These are phyloP conservation scores for Aquanectria penicillioides DNA, from an alignment of 2,329 filamentous ascomycete species.

Conservation along the genomic window DNA sequence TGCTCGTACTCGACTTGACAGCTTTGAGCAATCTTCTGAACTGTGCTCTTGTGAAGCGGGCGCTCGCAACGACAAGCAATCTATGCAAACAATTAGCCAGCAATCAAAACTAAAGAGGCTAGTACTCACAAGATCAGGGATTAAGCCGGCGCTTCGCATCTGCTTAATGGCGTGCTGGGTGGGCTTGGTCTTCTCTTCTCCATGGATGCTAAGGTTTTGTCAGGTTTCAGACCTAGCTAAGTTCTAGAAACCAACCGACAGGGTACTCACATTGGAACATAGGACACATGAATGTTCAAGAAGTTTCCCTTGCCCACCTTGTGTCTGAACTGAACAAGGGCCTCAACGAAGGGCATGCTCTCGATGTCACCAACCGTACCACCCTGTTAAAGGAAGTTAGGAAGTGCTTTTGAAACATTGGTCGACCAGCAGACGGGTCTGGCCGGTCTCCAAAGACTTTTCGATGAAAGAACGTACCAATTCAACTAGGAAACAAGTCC, in stretches of 20 bases:
- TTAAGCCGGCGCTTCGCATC: constrained; percentile 81
- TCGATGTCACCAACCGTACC: constrained; percentile 65
- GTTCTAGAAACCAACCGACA: too few species aligned
- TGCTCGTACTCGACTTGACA: constrained; percentile 89
- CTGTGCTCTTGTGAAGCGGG: constrained; percentile 76
- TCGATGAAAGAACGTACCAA: too few species aligned
- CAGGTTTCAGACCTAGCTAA: constrained; percentile 77
- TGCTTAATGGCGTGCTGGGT: constrained; percentile 91
- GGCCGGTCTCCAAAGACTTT: too few species aligned
- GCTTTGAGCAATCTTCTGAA: constrained; percentile 87
- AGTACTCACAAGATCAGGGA: constrained; percentile 70
- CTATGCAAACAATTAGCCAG: constrained; percentile 50
- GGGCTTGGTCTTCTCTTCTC: constrained; percentile 95
- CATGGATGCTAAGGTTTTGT: constrained; percentile 72
- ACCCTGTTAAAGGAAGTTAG: constrained; percentile 44
- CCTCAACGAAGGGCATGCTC: background rate
- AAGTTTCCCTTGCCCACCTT: constrained; percentile 3
- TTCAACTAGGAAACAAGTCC: too few species aligned
- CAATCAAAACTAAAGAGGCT: too few species aligned
- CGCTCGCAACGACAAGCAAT: constrained; percentile 93
- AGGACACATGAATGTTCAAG: constrained; percentile 80
- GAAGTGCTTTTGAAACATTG: background rate
- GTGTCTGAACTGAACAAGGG: background rate
- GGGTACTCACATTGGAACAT: constrained; percentile 1
- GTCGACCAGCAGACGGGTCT: too few species aligned